Conservation (phyloP, 2,329 filamentous ascomycete genomes). For the Emmonsiellopsis sp. region DNA sequence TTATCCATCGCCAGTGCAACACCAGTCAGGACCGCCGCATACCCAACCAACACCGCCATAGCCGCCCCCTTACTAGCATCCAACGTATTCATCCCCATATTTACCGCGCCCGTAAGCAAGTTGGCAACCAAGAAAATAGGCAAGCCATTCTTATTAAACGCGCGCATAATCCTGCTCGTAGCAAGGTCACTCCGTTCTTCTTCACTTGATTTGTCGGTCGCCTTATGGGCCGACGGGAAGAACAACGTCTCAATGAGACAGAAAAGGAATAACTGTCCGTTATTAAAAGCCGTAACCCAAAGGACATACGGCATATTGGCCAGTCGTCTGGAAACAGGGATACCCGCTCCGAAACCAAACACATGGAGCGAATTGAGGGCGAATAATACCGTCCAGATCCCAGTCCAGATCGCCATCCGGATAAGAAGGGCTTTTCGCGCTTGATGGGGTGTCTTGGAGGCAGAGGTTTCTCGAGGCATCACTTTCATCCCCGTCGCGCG, state of each 20-base stretch:
- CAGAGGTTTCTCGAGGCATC: constrained; percentile 53
- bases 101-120: constrained; percentile 78
- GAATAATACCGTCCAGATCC: constrained; percentile 63
- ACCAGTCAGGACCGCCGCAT: constrained; percentile 58
- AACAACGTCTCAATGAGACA: constrained; percentile 67
- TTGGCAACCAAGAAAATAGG: constrained; percentile 82
- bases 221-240: constrained; percentile 63
- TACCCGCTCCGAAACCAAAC: constrained; percentile 55
- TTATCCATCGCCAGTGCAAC: constrained; percentile 46
- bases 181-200: constrained; percentile 55
- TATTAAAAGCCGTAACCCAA: constrained; percentile 90
- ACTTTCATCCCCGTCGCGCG: constrained; percentile 74
- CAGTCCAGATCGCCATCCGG: constrained; percentile 55
- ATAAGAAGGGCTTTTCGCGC: constrained; percentile 50
- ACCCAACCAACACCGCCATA: constrained; percentile 66
- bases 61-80: constrained; percentile 56
- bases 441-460: constrained; percentile 33
- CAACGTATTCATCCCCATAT: constrained; percentile 76
- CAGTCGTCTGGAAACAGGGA: constrained; percentile 75
- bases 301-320: constrained; percentile 91
- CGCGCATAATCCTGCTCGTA: constrained; percentile 71
- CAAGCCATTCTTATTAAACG: constrained; percentile 83
- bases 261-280: constrained; percentile 69
- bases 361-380: constrained; percentile 56
- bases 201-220: constrained; percentile 47